Evolutionary conservation across 106 monocot species (phyloP).

Genomic region (Acorus calamus): DNA sequence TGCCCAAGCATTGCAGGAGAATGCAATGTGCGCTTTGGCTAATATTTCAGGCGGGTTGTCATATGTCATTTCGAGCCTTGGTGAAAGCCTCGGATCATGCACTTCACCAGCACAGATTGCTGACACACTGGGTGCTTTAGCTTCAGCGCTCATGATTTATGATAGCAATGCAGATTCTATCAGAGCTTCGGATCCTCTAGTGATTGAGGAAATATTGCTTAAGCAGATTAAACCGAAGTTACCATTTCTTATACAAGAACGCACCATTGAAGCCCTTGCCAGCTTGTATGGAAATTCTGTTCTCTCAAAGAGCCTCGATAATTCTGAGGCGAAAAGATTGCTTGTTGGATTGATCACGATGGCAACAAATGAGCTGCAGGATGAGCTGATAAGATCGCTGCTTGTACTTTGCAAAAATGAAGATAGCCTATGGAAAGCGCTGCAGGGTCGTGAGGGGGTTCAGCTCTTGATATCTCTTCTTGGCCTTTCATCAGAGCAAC

Average conservation of each 20-base stretch:
- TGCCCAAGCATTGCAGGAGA: slow-evolving; percentile 93
- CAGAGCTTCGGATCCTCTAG: slow-evolving; percentile 63
- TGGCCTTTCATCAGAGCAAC: slow-evolving; percentile 96
- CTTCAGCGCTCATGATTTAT: slow-evolving; percentile 98
- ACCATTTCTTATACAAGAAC: slow-evolving; percentile 78
- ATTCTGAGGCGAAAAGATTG: slow-evolving; percentile 83
- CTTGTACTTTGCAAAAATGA: slow-evolving; percentile 68
- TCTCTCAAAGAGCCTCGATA: slow-evolving; percentile 48
- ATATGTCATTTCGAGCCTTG: slow-evolving; percentile 93
- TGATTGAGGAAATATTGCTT: slow-evolving; percentile 73
- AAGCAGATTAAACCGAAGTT: slow-evolving; percentile 68
- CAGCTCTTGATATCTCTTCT: slow-evolving; percentile 96
- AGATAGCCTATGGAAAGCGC: slow-evolving; percentile 69
- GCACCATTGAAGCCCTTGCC: slow-evolving; percentile 89
- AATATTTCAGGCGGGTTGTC: slow-evolving; percentile 97
- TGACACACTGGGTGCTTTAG: slow-evolving; percentile 93
- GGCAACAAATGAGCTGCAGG: slow-evolving; percentile 81
- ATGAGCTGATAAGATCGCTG: slow-evolving; percentile 76
- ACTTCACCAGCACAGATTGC: slow-evolving; percentile 69
- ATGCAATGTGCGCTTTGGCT: slow-evolving; percentile 96
- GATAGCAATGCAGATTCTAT: slow-evolving; percentile 77
- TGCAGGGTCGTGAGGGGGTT: slow-evolving; percentile 90
- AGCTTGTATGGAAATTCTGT: slow-evolving; percentile 87
- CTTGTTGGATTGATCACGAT: slow-evolving; percentile 93
- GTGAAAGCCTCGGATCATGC: slow-evolving; percentile 88